phyloP scores from a whole-genome alignment of 2,329 filamentous ascomycete species.

The Pseudopithomyces maydicus region DNA sequence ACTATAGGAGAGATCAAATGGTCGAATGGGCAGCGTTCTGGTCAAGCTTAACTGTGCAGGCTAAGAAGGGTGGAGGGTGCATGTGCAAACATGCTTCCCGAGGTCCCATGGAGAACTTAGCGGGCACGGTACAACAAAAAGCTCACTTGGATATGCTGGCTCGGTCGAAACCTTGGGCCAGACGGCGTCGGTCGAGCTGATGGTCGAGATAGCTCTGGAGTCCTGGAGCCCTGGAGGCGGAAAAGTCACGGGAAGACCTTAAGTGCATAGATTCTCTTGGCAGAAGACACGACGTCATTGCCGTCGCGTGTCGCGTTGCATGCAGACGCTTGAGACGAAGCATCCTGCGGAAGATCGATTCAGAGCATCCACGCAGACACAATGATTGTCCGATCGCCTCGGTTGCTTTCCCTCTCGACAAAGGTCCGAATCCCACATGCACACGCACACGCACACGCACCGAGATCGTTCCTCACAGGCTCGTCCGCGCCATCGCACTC shows the following conservation, averaged over 20 bases:
- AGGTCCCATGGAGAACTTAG: too few relatives aligned
- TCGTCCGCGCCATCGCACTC: conserved; percentile 13
- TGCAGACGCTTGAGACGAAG: too few relatives aligned
- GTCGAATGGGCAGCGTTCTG: too few relatives aligned
- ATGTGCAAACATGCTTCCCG: too few relatives aligned
- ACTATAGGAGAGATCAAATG: too few relatives aligned
- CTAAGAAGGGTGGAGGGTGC: too few relatives aligned
- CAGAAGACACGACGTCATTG: not conserved
- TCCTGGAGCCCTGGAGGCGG: not conserved
- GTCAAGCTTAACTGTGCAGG: too few relatives aligned
- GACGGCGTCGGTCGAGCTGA: not conserved
- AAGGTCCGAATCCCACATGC: not conserved
- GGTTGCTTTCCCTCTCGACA: not conserved
- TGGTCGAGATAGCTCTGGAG: not conserved
- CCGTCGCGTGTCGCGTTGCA: not conserved
- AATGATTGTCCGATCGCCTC: conserved; percentile 14
- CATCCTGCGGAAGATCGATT: not conserved
- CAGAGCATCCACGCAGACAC: not conserved
- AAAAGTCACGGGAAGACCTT: too few relatives aligned
- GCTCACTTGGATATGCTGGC: not conserved
- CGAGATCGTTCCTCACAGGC: conserved; percentile 7
- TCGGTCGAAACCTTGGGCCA: not conserved
- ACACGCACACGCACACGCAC: not conserved
- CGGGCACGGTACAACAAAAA: too few relatives aligned
- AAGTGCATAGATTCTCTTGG: not conserved